Evolutionary conservation across 2,329 filamentous ascomycete genomes (phyloP).

Genomic region (Dichotomopilus funicola): DNA sequence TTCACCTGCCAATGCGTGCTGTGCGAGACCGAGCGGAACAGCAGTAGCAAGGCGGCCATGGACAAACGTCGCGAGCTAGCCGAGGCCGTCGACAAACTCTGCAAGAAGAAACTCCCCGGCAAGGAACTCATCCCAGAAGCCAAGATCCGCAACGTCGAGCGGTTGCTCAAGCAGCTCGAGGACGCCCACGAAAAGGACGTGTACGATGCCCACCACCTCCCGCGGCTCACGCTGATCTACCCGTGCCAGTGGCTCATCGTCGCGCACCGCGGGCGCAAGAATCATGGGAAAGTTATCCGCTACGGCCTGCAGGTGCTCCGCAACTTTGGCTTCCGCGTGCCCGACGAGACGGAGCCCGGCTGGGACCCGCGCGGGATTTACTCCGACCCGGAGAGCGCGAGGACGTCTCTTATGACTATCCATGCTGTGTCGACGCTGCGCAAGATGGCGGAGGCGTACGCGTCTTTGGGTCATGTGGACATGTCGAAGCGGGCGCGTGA

Average conservation of each 20-base stretch:
- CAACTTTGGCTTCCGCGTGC: constrained; percentile 31
- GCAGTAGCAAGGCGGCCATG: constrained; percentile 14
- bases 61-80: constrained; percentile 23
- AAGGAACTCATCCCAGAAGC: constrained; percentile 27
- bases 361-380: constrained; percentile 26
- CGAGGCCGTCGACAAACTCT: constrained; percentile 22
- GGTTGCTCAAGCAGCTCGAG: constrained; percentile 28
- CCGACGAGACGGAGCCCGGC: constrained; percentile 14
- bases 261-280: constrained; percentile 28
- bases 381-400: constrained; percentile 14
- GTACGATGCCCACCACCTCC: constrained; percentile 23
- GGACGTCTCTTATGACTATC: constrained; percentile 27
- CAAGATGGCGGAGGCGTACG: constrained; percentile 27
- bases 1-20: constrained; percentile 36
- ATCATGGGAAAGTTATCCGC: constrained; percentile 29
- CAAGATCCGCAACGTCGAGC: constrained; percentile 29
- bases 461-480: constrained; percentile 24
- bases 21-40: constrained; percentile 29
- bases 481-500: constrained; percentile 25
- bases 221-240: constrained; percentile 31
- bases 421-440: constrained; percentile 31
- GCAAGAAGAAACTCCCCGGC: constrained; percentile 21
- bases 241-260: constrained; percentile 32
- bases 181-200: constrained; percentile 29
- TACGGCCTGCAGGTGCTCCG: constrained; percentile 28